Percentiles rank a stretch among this genome's conserved stretches.
Conservation (phyloP, 2,329 filamentous ascomycete species). For the Cadophora sp. region DNA sequence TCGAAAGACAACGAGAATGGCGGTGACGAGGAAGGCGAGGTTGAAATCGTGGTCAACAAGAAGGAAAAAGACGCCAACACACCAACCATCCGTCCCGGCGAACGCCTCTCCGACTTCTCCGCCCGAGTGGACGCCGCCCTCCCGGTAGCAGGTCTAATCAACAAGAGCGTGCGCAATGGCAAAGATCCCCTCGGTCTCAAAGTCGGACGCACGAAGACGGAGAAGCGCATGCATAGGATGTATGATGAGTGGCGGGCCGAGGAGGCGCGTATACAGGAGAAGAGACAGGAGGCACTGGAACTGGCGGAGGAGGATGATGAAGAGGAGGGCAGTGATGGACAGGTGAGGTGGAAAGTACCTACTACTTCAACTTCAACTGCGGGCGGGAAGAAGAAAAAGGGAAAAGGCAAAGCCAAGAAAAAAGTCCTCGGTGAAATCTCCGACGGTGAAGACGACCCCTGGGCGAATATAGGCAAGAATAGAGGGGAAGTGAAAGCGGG, state of each 20-base stretch:
- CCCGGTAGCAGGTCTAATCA: constrained; percentile 74
- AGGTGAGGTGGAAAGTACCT: constrained; percentile 66
- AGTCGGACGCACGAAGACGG: constrained; percentile 78
- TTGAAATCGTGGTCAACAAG: too few species aligned
- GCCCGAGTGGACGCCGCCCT: constrained; percentile 85
- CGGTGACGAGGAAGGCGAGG: constrained; percentile 25
- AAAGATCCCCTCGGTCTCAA: constrained; percentile 71
- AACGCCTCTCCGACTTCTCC: constrained; percentile 81
- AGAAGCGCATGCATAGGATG: constrained; percentile 81
- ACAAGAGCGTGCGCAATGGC: constrained; percentile 63
- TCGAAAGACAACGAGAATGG: not conserved
- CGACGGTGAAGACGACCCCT: constrained; percentile 45
- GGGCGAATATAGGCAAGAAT: constrained; percentile 41
- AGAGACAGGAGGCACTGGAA: constrained; percentile 39
- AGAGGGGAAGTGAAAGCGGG: constrained; percentile 40
- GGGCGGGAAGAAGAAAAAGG: constrained; percentile 45
- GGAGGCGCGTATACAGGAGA: constrained; percentile 57
- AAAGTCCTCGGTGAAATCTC: constrained; percentile 50
- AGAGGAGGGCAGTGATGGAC: constrained; percentile 39
- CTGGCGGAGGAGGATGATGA: constrained; percentile 41
- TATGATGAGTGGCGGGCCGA: constrained; percentile 79
- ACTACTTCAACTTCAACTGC: constrained; percentile 44
- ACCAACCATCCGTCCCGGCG: constrained; percentile 81
- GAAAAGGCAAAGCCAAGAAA: constrained; percentile 39
- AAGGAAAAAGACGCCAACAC: constrained; percentile 40